These are phyloP conservation scores for Pythium aristosporum DNA, from an alignment of 352 stramenopile species.

Conservation along the genomic window DNA sequence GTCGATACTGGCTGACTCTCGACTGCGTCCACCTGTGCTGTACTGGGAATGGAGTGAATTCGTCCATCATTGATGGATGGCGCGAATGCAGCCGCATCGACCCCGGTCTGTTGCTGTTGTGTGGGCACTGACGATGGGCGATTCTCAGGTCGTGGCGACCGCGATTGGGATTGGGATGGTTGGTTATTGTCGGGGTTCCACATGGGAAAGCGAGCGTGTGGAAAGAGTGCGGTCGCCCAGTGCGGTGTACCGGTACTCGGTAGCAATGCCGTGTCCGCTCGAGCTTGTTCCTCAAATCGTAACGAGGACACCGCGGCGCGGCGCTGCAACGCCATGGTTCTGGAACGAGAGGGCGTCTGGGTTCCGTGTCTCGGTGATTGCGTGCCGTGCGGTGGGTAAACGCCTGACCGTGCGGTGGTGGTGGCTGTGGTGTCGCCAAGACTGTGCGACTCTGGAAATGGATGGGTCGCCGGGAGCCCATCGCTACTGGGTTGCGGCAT, in stretches of 20 bases:
- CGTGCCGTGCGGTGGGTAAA: neutral
- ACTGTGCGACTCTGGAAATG: neutral
- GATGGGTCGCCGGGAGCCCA: conserved; percentile 7
- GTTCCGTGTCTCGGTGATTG: conserved; percentile 7
- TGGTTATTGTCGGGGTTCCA: conserved; percentile 9
- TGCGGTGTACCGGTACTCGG: neutral
- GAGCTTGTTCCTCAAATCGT: neutral
- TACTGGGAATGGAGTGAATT: neutral
- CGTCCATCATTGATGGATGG: conserved; percentile 11
- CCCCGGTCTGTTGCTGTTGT: neutral
- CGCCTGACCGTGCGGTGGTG: neutral
- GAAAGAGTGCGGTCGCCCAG: conserved; percentile 1
- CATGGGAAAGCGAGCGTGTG: conserved; percentile 14
- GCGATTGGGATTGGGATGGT: neutral
- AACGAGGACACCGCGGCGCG: neutral
- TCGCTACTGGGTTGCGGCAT: neutral
- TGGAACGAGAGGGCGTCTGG: conserved; percentile 5
- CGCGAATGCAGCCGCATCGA: neutral
- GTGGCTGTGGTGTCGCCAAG: neutral
- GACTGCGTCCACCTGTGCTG: neutral
- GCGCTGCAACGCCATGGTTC: conserved; percentile 11
- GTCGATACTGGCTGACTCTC: conserved; percentile 1
- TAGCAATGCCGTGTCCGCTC: conserved; percentile 6
- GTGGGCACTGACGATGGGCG: neutral
- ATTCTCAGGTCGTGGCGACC: neutral